Percentiles rank a stretch among this genome's conserved stretches.
These are phyloP conservation scores for Hypoxylon sp. DNA, from an alignment of 2,329 filamentous ascomycete species.

Conservation along the genomic window DNA sequence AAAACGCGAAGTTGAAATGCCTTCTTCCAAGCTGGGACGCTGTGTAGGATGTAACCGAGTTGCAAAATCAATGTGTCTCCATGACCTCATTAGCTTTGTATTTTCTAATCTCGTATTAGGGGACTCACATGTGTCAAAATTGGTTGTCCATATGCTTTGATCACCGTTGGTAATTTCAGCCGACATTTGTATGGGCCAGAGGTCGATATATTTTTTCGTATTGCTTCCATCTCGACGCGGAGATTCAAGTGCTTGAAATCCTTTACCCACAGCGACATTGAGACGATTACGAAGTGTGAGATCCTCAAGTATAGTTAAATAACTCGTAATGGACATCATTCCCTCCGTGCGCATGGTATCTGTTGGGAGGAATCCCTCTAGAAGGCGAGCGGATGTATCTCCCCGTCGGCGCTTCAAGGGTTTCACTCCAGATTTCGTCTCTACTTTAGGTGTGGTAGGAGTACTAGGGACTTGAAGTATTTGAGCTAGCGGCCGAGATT, in stretches of 20 bases:
- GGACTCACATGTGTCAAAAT: slow-evolving; percentile 88
- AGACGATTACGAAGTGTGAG: slow-evolving; percentile 82
- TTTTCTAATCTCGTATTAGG: neutral
- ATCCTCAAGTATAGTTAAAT: slow-evolving; percentile 87
- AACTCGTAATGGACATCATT: slow-evolving; percentile 78
- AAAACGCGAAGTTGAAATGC: slow-evolving; percentile 81
- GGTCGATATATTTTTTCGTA: slow-evolving; percentile 83
- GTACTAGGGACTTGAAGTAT: slow-evolving; percentile 66
- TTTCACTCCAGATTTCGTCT: slow-evolving; percentile 54
- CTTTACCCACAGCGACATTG: slow-evolving; percentile 87
- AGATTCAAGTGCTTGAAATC: slow-evolving; percentile 82
- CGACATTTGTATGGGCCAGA: slow-evolving; percentile 96
- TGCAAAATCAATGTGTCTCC: slow-evolving; percentile 84
- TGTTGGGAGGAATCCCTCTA: slow-evolving; percentile 75
- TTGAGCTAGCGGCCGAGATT: slow-evolving; percentile 68
- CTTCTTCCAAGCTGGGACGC: slow-evolving; percentile 84
- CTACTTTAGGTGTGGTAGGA: slow-evolving; percentile 53
- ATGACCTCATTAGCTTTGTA: slow-evolving; percentile 35
- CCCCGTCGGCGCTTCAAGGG: slow-evolving; percentile 60
- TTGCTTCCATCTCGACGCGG: slow-evolving; percentile 72
- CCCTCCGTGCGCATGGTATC: slow-evolving; percentile 78
- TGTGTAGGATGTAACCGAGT: slow-evolving; percentile 86
- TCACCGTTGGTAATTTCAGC: slow-evolving; percentile 80
- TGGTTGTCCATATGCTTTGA: slow-evolving; percentile 82
- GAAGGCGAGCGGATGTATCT: slow-evolving; percentile 68